A percentile compares a stretch with the other conserved stretches of the same genome.
These are phyloP conservation scores for Alternaria sp. DNA, from an alignment of 2,329 filamentous ascomycete species.

Conservation along the genomic window DNA sequence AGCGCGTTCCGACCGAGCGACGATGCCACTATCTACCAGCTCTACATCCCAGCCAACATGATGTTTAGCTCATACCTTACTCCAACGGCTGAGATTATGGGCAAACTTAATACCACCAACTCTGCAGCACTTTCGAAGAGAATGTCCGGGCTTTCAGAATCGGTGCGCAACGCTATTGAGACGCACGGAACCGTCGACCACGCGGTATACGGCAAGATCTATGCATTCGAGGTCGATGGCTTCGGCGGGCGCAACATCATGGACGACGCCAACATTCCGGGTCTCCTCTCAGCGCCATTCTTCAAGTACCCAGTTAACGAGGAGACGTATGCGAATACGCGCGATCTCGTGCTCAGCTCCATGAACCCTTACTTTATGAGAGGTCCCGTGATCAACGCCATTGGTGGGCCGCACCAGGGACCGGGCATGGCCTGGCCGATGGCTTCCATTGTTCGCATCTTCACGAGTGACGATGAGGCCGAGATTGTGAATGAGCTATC, in stretches of 20 bases:
- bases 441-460: slow-evolving; percentile 58
- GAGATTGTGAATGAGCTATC: slow-evolving; percentile 55
- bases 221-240: slow-evolving; percentile 58
- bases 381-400: slow-evolving; percentile 55
- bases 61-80: slow-evolving; percentile 73
- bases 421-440: slow-evolving; percentile 59
- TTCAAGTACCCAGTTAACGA: slow-evolving; percentile 60
- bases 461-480: slow-evolving; percentile 56
- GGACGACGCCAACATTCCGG: slow-evolving; percentile 76
- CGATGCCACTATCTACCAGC: slow-evolving; percentile 58
- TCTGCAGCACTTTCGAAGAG: slow-evolving; percentile 59
- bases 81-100: slow-evolving; percentile 61
- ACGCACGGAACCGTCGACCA: slow-evolving; percentile 51
- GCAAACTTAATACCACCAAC: slow-evolving; percentile 51
- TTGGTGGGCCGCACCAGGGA: slow-evolving; percentile 58
- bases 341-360: slow-evolving; percentile 52
- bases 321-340: slow-evolving; percentile 56
- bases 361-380: slow-evolving; percentile 59
- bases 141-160: slow-evolving; percentile 63
- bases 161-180: slow-evolving; percentile 54
- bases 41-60: slow-evolving; percentile 65
- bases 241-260: slow-evolving; percentile 62
- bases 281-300: slow-evolving; percentile 69
- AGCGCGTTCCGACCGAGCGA: slow-evolving; percentile 59
- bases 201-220: slow-evolving; percentile 49